Conservation (phyloP, 208 protist genomes). For the Leishmania tropica region DNA sequence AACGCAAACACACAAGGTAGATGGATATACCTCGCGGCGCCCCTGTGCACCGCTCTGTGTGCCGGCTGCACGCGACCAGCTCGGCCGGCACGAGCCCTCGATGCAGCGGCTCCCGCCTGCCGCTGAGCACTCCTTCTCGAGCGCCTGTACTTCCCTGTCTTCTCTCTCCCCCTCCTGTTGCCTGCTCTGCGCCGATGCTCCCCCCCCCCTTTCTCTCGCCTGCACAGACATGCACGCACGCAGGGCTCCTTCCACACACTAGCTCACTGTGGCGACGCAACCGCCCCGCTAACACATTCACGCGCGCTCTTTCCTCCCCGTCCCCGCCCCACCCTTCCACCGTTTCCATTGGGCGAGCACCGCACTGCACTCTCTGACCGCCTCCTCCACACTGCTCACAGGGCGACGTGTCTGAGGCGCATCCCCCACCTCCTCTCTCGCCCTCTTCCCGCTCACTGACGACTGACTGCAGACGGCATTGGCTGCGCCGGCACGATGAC, state of each 20-base stretch:
- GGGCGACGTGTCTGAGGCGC: not conserved
- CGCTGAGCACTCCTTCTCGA: not conserved
- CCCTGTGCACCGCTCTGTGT: not conserved
- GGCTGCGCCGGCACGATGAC: not conserved
- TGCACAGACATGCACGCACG: constrained; percentile 1
- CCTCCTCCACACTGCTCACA: constrained; percentile 8
- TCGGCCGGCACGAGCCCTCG: not conserved
- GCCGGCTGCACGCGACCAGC: not conserved
- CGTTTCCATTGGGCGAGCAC: not conserved
- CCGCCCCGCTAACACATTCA: not conserved
- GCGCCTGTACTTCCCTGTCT: not conserved
- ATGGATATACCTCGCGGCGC: not conserved
- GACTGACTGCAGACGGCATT: not conserved
- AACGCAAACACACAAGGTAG: not conserved
- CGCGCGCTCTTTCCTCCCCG: not conserved
- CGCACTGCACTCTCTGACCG: not conserved
- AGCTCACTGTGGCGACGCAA: not conserved
- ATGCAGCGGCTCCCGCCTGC: not conserved
- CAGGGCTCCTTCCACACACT: not conserved
- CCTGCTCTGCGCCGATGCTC: not conserved
- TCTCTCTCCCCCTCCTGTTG: not conserved
- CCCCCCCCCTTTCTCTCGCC: not conserved
- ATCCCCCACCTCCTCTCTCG: not conserved
- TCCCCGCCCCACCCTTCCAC: not conserved
- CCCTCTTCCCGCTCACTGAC: not conserved